phyloP scores from a whole-genome alignment of 306 rosid genomes.

The Vigna mungo region DNA sequence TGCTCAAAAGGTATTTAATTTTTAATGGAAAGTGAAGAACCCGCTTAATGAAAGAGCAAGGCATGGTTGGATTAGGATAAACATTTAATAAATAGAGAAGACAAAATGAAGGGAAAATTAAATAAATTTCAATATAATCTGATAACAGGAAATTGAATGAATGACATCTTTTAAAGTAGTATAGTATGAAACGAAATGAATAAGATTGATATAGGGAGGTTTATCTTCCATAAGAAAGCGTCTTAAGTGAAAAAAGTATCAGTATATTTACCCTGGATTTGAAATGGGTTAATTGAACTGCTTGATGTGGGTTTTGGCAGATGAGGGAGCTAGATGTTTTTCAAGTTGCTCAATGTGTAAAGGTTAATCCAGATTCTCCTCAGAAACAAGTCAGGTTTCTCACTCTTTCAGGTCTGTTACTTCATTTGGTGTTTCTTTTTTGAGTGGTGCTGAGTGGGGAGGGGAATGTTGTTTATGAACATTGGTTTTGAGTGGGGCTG shows the following conservation, averaged over 20 bases:
- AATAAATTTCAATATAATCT: not conserved
- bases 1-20: conserved; percentile 54
- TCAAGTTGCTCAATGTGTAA: conserved; percentile 69
- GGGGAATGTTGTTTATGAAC: conserved; percentile 12
- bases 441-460: conserved; percentile 34
- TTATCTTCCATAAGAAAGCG: not conserved
- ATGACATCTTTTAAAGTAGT: not conserved
- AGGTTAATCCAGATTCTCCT: conserved; percentile 97
- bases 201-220: not conserved
- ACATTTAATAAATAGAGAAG: too few relatives aligned
- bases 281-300: not conserved
- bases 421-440: conserved; percentile 34
- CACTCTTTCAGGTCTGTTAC: conserved; percentile 80
- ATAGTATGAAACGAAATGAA: not conserved
- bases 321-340: conserved; percentile 70
- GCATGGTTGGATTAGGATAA: not conserved
- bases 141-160: not conserved
- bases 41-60: not conserved
- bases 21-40: not conserved
- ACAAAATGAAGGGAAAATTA: not conserved
- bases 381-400: conserved; percentile 96
- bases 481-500: conserved; percentile 20
- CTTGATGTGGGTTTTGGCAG: conserved; percentile 53
- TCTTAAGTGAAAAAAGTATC: not conserved
- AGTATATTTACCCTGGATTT: not conserved